A percentile compares a stretch with the other conserved stretches of the same genome.
phyloP scores from a whole-genome alignment of 179 eudicot genomes.

The Spinacia oleracea region DNA sequence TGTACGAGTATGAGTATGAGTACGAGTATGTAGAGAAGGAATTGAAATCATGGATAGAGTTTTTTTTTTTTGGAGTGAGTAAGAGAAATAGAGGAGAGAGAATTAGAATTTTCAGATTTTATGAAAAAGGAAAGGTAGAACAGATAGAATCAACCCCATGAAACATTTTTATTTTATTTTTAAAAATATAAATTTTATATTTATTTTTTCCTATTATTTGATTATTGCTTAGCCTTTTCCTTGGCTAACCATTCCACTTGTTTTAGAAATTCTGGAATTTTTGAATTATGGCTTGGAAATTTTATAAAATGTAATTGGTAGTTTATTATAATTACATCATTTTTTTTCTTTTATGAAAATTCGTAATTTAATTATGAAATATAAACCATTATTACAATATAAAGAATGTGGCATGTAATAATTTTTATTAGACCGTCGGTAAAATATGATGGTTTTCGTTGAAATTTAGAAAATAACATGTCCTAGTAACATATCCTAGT shows the following conservation, averaged over 20 bases:
- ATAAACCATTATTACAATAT: too few species aligned
- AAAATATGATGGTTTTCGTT: too few species aligned
- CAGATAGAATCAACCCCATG: conserved; percentile 27
- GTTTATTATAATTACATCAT: too few species aligned
- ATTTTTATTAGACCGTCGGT: too few species aligned
- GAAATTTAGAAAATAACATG: too few species aligned
- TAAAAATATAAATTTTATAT: neutral
- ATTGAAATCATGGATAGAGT: conserved; percentile 15
- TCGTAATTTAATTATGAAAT: too few species aligned
- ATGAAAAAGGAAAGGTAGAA: neutral
- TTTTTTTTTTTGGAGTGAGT: conserved; percentile 7
- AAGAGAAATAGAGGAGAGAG: neutral
- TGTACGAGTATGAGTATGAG: neutral
- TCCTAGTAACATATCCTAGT: too few species aligned
- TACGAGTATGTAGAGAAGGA: neutral
- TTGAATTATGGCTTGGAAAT: neutral
- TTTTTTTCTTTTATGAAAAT: too few species aligned
- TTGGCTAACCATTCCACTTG: conserved; percentile 18
- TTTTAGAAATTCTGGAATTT: neutral
- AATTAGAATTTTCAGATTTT: neutral
- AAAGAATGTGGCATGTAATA: too few species aligned
- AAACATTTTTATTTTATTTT: neutral
- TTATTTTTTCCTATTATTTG: neutral
- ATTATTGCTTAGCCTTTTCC: neutral
- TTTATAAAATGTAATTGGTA: too few species aligned